Evolutionary conservation across 345 rosid genomes (phyloP).

Genomic region (thale cress (Arabidopsis thaliana)): TAIR10.1 NC_003074.8:4211501-4212000

Average conservation of each 20-base stretch:
- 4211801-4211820: constrained; percentile 70
- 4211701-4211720: constrained; percentile 23
- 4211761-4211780: constrained; percentile 19
- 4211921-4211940: constrained; percentile 87
- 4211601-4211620: constrained; percentile 65
- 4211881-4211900: constrained; percentile 76
- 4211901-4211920: constrained; percentile 90
- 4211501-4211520: constrained; percentile 82
- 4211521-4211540: constrained; percentile 32
- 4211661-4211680: constrained; percentile 59
- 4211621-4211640: constrained; percentile 70
- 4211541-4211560: background rate
- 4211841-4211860: constrained; percentile 85
- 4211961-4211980: constrained; percentile 63
- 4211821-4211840: constrained; percentile 80
- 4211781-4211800: constrained; percentile 15
- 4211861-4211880: constrained; percentile 67
- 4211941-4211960: constrained; percentile 73
- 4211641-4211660: constrained; percentile 61
- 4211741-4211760: constrained; percentile 6
- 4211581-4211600: constrained; percentile 54
- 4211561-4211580: constrained; percentile 13
- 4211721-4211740: background rate
- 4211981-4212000: constrained; percentile 67
- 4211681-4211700: constrained; percentile 47